phyloP scores from a whole-genome alignment of 768 basidiomycete genomes.

The Mycena olivaceomarginata region DNA sequence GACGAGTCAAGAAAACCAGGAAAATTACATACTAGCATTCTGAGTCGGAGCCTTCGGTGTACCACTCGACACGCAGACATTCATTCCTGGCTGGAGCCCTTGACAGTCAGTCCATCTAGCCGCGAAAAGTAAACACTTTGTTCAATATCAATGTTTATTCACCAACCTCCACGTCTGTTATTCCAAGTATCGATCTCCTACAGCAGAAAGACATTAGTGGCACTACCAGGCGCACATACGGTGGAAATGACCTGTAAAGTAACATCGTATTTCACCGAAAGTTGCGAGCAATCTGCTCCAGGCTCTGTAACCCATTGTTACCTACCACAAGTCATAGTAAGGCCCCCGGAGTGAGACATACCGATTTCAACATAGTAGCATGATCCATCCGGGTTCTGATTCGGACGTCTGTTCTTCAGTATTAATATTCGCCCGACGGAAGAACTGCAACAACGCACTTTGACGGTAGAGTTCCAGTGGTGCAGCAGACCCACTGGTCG shows the following conservation, averaged over 20 bases:
- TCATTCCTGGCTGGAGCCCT: conserved; percentile 4
- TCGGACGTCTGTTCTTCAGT: not conserved
- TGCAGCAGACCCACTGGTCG: conserved; percentile 32
- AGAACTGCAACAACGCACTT: not conserved
- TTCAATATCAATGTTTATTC: not conserved
- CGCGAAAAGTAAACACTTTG: not conserved
- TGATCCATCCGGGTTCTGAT: conserved; percentile 10
- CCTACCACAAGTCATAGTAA: not conserved
- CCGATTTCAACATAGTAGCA: conserved; percentile 4
- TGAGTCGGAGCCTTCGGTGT: not conserved
- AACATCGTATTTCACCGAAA: conserved; percentile 24
- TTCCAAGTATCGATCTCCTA: conserved; percentile 8
- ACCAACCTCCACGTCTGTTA: not conserved
- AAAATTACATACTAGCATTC: not conserved
- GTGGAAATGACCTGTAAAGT: conserved; percentile 13
- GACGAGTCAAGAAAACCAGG: not conserved
- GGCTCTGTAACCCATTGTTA: not conserved
- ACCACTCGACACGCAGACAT: not conserved
- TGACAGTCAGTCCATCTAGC: conserved; percentile 5
- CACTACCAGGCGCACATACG: not conserved
- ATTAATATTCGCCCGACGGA: not conserved
- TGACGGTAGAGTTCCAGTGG: conserved; percentile 21
- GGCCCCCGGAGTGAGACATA: not conserved
- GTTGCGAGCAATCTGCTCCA: conserved; percentile 18
- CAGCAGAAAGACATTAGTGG: not conserved